phyloP scores from a whole-genome alignment of 2,329 filamentous ascomycete genomes.

The Diplocarpon mali region DNA sequence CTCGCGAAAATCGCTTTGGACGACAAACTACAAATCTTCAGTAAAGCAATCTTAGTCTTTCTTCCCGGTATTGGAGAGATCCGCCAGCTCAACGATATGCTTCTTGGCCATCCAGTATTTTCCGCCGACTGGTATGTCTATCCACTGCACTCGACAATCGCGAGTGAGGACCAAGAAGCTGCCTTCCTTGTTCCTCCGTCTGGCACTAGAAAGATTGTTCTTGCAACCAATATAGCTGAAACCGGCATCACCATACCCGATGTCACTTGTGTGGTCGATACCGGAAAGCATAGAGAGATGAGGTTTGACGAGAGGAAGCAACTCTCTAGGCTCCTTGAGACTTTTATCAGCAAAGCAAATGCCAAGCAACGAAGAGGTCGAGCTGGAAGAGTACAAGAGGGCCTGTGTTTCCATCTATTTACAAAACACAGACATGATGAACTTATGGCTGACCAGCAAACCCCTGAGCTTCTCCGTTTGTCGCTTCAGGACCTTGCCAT shows the following conservation, averaged over 20 bases:
- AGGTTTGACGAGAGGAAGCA: slow-evolving; percentile 89
- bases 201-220: slow-evolving; percentile 81
- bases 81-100: slow-evolving; percentile 72
- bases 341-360: slow-evolving; percentile 91
- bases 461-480: slow-evolving; percentile 87
- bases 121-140: slow-evolving; percentile 72
- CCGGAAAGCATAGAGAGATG: slow-evolving; percentile 96
- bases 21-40: slow-evolving; percentile 56
- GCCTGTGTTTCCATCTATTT: slow-evolving; percentile 91
- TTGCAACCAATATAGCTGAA: slow-evolving; percentile 96
- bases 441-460: slow-evolving; percentile 82
- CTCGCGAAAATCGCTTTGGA: slow-evolving; percentile 65
- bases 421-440: slow-evolving; percentile 81
- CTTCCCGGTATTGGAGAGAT: slow-evolving; percentile 92
- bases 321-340: slow-evolving; percentile 80
- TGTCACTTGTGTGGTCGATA: slow-evolving; percentile 92
- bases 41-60: slow-evolving; percentile 88
- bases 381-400: slow-evolving; percentile 90
- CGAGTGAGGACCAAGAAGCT: slow-evolving; percentile 90
- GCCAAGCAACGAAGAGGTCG: slow-evolving; percentile 89
- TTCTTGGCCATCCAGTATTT: slow-evolving; percentile 68
- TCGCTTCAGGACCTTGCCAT: slow-evolving; percentile 93
- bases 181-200: slow-evolving; percentile 78
- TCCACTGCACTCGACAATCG: slow-evolving; percentile 86
- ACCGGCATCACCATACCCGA: slow-evolving; percentile 98